Base-by-base conservation (phyloP, 2,329 filamentous ascomycete species). In the Cercospora sp. region DNA sequence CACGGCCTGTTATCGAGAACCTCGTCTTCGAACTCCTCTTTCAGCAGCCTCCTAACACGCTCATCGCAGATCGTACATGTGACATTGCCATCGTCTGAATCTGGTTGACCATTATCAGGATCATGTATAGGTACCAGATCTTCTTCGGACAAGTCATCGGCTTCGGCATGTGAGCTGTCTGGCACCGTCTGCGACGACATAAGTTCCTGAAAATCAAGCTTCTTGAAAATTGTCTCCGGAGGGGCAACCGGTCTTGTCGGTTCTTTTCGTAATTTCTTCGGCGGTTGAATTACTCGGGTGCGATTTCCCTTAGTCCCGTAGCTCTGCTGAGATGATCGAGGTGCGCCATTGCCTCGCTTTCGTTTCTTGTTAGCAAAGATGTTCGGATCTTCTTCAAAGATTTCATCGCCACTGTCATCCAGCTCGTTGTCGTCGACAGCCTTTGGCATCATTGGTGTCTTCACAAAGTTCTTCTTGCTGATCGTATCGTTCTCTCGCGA, bases 11-110 rank as follows among this genome's bases (percentile, higher is more conserved):
- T 70, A 16, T 65, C 60, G 16, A 66, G 67, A 26, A 71, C 67
- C 16, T 72, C 61, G 55, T 74, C 73, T 61, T 78, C 73, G 61
- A 77, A 80, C 20, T 77, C 73, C 62, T 78, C 75, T 51, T 71
- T 64, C 18, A 77, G 33, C 10, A 70, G 45, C 31, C 65, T 65
- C 5, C 66, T 64, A 7, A 79, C 68, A 1, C 45, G 55, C 13
- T 70, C 68, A 30, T 67, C 65, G 68, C 77, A 79, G 23, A 75
- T 72, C 8, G 67, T 58, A 63, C 77, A 79, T 16, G 68, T 64
- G 9, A 67, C 33, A 1, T 42, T 68, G 5, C 57, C 64, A 5
- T 72, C 53, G 23, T 69, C 68, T 2, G 69, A 26, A n/a, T 64
- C 53, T 18, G 66, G 58, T 6, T 69, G 67, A 10, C 71, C 70